These are phyloP conservation scores for Pythium vanterpoolii DNA, from an alignment of 352 stramenopile genomes.

Conservation along the genomic window DNA sequence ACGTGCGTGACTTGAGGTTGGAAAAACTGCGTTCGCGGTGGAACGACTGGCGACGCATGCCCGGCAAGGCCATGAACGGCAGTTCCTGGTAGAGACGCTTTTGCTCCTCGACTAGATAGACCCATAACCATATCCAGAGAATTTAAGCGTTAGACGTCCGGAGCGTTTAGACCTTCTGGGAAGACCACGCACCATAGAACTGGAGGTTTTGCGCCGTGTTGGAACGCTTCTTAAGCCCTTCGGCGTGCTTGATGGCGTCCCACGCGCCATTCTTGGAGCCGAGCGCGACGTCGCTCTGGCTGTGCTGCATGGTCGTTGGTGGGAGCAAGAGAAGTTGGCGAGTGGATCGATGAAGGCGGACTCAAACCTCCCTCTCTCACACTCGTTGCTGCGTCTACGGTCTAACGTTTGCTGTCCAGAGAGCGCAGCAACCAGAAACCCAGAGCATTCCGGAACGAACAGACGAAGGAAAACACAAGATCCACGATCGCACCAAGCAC, in stretches of 20 bases:
- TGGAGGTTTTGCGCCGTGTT: slow-evolving; percentile 48
- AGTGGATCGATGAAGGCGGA: background rate
- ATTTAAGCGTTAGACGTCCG: slow-evolving; percentile 4
- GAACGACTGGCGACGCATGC: slow-evolving; percentile 44
- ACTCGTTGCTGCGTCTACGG: background rate
- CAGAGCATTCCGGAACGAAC: slow-evolving; percentile 1
- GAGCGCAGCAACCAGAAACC: background rate
- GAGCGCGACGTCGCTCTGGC: slow-evolving; percentile 42
- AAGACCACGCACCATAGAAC: slow-evolving; percentile 34
- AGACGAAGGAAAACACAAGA: background rate
- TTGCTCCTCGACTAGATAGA: slow-evolving; percentile 37
- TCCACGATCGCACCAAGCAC: slow-evolving; percentile 5
- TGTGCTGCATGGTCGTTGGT: slow-evolving; percentile 34
- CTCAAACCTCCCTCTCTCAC: slow-evolving; percentile 6
- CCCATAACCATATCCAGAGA: background rate
- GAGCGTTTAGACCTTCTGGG: no score
- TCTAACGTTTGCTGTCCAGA: slow-evolving; percentile 2
- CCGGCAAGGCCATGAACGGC: slow-evolving; percentile 41
- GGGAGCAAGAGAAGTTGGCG: slow-evolving; percentile 7
- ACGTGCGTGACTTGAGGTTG: slow-evolving; percentile 42
- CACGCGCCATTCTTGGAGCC: slow-evolving; percentile 33
- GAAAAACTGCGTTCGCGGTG: slow-evolving; percentile 45
- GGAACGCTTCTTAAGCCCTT: slow-evolving; percentile 43
- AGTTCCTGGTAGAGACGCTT: slow-evolving; percentile 45
- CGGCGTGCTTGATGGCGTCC: slow-evolving; percentile 39